phyloP scores from a whole-genome alignment of 164 flowering plant species.

The Euptelea pleiosperma region DNA sequence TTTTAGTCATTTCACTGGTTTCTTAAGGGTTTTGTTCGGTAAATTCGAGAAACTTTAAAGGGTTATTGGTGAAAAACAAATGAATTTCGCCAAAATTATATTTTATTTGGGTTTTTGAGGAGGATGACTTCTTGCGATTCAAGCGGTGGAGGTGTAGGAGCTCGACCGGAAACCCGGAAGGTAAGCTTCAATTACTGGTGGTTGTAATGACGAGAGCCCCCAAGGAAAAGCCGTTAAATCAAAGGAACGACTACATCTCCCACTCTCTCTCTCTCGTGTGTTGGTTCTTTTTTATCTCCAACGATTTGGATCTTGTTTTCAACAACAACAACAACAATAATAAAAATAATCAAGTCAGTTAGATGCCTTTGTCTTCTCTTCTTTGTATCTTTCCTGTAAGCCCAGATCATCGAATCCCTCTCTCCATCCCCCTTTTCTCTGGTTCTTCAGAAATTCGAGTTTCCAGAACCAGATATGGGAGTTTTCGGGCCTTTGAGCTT shows the following conservation, averaged over 20 bases:
- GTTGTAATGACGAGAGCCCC: neutral
- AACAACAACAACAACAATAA: neutral
- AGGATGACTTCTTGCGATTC: slow-evolving; percentile 1
- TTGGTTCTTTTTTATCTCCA: no score
- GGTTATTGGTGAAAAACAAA: no score
- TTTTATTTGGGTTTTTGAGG: no score
- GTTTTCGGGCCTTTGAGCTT: neutral
- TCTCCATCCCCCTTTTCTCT: no score
- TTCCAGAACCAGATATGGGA: slow-evolving; percentile 7
- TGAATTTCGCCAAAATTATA: no score
- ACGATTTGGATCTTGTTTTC: neutral
- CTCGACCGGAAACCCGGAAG: no score
- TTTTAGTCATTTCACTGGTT: no score
- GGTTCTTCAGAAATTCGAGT: neutral
- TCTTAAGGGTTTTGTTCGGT: no score
- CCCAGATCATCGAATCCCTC: slow-evolving; percentile 5
- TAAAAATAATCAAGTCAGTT: slow-evolving; percentile 2
- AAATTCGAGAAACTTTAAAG: no score
- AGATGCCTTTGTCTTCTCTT: slow-evolving; percentile 24
- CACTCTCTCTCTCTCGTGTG: neutral
- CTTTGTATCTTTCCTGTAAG: slow-evolving; percentile 14
- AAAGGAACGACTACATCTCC: neutral
- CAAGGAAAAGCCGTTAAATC: neutral
- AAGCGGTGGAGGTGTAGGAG: neutral
- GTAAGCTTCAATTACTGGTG: neutral